phyloP scores from a whole-genome alignment of 257 asterid genomes.

The Primulina huaijiensis region DNA sequence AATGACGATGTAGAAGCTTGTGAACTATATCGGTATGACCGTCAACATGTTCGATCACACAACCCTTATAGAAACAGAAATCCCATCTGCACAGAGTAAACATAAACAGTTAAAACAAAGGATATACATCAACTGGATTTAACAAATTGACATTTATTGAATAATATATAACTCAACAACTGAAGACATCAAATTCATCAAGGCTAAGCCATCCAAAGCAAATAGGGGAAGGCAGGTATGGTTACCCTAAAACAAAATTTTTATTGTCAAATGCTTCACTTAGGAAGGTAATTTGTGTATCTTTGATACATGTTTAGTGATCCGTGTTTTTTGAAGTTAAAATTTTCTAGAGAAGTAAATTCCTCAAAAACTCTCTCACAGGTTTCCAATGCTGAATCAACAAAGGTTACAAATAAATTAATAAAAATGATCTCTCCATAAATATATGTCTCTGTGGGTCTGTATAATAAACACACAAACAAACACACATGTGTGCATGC shows the following conservation, averaged over 20 bases:
- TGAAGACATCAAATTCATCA: conserved; percentile 20
- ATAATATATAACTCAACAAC: conserved; percentile 9
- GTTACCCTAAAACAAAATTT: background rate
- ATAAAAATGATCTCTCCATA: conserved; percentile 8
- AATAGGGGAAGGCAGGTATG: background rate
- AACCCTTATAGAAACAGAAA: conserved; percentile 80
- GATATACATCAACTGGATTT: conserved; percentile 7
- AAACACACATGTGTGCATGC: background rate
- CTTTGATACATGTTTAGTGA: conserved; percentile 13
- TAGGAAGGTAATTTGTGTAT: conserved; percentile 16
- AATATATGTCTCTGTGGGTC: background rate
- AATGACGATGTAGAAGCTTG: conserved; percentile 67
- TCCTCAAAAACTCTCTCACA: conserved; percentile 7
- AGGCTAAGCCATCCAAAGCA: conserved; percentile 18
- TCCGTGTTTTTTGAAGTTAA: conserved; percentile 3
- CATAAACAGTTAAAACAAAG: conserved; percentile 15
- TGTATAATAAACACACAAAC: no score
- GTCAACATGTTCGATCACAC: conserved; percentile 90
- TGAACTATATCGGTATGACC: conserved; percentile 97
- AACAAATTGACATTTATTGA: conserved; percentile 7
- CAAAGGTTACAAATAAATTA: background rate
- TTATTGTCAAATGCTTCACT: conserved; percentile 9
- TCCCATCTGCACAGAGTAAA: conserved; percentile 77
- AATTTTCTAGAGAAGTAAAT: conserved; percentile 17
- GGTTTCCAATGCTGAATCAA: conserved; percentile 5